A percentile compares a stretch with the other conserved stretches of the same genome.
Conservation (phyloP, 1,139 yeast species). For the Blastobotrys elegans region DNA sequence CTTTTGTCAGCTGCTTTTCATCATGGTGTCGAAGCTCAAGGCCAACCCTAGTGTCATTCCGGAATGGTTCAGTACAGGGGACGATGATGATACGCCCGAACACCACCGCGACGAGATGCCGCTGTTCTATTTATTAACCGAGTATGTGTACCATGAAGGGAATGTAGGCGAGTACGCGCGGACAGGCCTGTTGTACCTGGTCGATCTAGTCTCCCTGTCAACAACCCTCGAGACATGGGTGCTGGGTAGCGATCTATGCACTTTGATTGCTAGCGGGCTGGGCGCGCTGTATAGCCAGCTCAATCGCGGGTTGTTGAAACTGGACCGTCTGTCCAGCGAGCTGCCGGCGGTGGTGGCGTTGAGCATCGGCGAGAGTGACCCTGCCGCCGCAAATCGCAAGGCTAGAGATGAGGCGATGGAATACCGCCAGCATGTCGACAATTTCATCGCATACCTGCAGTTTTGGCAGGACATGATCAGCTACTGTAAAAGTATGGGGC, state of each 20-base stretch:
- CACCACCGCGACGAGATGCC: constrained; percentile 19
- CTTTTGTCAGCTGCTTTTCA: constrained; percentile 20
- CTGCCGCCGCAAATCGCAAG: neutral
- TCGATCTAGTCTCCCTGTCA: constrained; percentile 25
- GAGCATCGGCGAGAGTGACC: neutral
- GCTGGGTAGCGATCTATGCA: constrained; percentile 28
- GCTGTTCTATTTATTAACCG: constrained; percentile 27
- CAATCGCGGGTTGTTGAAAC: constrained; percentile 12
- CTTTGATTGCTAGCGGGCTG: constrained; percentile 32
- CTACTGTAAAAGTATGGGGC: constrained; percentile 19
- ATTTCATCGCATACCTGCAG: constrained; percentile 26
- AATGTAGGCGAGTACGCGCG: constrained; percentile 30
- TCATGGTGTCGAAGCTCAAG: constrained; percentile 23
- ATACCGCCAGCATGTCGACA: constrained; percentile 14
- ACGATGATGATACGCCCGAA: neutral
- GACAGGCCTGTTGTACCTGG: constrained; percentile 29
- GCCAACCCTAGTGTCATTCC: constrained; percentile 17
- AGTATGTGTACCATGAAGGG: constrained; percentile 28
- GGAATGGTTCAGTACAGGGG: constrained; percentile 21
- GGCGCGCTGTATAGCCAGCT: constrained; percentile 32
- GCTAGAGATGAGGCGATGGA: neutral
- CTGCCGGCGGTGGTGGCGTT: constrained; percentile 16
- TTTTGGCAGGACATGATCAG: constrained; percentile 33
- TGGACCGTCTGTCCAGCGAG: constrained; percentile 1
- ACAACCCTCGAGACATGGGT: constrained; percentile 28